These are phyloP conservation scores for Spatholobus suberectus DNA, from an alignment of 306 rosid species.

Conservation along the genomic window DNA sequence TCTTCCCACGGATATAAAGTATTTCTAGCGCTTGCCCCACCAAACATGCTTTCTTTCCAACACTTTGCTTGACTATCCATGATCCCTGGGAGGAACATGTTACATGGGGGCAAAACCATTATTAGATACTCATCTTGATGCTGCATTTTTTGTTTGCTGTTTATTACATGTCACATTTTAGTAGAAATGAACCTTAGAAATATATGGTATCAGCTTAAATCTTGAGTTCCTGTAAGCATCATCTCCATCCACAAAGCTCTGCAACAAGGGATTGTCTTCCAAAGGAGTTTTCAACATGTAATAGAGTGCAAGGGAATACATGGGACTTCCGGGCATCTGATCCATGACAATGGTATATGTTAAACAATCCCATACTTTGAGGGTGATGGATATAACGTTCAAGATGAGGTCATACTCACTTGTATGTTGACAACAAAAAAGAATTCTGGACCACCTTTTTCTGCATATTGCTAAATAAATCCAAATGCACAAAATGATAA, in stretches of 20 bases:
- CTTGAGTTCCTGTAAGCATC: slow-evolving; percentile 86
- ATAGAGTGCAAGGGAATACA: slow-evolving; percentile 72
- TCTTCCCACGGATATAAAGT: slow-evolving; percentile 70
- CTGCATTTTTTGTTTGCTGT: not conserved
- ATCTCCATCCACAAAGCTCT: slow-evolving; percentile 82
- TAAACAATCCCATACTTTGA: slow-evolving; percentile 18
- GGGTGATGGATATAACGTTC: slow-evolving; percentile 19
- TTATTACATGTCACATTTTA: not conserved
- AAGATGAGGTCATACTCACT: slow-evolving; percentile 42
- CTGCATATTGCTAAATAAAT: slow-evolving; percentile 67
- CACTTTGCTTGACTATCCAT: slow-evolving; percentile 97
- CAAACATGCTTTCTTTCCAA: slow-evolving; percentile 92
- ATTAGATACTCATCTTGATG: slow-evolving; percentile 27
- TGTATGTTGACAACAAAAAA: slow-evolving; percentile 81
- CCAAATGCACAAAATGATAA: slow-evolving; percentile 13
- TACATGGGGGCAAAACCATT: slow-evolving; percentile 6
- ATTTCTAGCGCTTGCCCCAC: slow-evolving; percentile 77
- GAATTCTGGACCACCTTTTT: slow-evolving; percentile 77
- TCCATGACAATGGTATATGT: not conserved
- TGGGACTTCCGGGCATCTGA: slow-evolving; percentile 76
- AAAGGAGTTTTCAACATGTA: slow-evolving; percentile 79
- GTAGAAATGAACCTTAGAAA: slow-evolving; percentile 47
- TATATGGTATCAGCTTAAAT: slow-evolving; percentile 86
- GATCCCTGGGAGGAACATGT: slow-evolving; percentile 69
- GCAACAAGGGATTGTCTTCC: slow-evolving; percentile 69